Conservation (phyloP, 306 rosid species). For the Cucurbita pepo region DNA sequence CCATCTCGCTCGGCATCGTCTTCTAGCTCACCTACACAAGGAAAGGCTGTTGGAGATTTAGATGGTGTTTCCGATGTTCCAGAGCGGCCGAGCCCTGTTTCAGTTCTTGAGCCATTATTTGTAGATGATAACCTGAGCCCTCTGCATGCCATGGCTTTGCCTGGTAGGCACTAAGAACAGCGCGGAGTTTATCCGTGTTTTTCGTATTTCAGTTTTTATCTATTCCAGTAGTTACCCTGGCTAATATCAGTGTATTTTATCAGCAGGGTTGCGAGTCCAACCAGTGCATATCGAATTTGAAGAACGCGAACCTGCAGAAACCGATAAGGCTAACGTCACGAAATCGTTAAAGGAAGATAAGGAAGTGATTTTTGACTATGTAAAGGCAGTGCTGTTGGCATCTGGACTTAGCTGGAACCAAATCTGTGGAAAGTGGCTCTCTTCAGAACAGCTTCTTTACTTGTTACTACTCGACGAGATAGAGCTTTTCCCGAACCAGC, state of each 20-base stretch:
- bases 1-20: slow-evolving; percentile 44
- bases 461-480: slow-evolving; percentile 39
- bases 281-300: slow-evolving; percentile 57
- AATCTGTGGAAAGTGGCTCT: slow-evolving; percentile 41
- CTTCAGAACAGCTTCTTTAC: slow-evolving; percentile 60
- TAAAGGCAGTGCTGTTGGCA: slow-evolving; percentile 45
- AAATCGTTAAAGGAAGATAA: slow-evolving; percentile 35
- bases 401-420: slow-evolving; percentile 50
- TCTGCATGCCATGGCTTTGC: slow-evolving; percentile 14
- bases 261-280: slow-evolving; percentile 34
- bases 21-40: slow-evolving; percentile 19
- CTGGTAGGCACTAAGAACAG: slow-evolving; percentile 26
- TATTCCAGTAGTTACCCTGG: background rate
- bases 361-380: slow-evolving; percentile 37
- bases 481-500: slow-evolving; percentile 37
- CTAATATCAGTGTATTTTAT: slow-evolving; percentile 4
- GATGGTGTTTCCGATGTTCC: slow-evolving; percentile 27
- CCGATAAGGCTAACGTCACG: slow-evolving; percentile 20
- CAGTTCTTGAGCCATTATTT: slow-evolving; percentile 62
- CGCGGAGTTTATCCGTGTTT: background rate
- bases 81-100: slow-evolving; percentile 81
- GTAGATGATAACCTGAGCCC: slow-evolving; percentile 49
- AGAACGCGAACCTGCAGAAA: slow-evolving; percentile 30
- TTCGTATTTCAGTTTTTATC: background rate
- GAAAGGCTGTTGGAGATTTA: slow-evolving; percentile 26